Evolutionary conservation across 2,329 filamentous ascomycete species (phyloP).

Genomic region (Aureobasidium namibiae): DNA sequence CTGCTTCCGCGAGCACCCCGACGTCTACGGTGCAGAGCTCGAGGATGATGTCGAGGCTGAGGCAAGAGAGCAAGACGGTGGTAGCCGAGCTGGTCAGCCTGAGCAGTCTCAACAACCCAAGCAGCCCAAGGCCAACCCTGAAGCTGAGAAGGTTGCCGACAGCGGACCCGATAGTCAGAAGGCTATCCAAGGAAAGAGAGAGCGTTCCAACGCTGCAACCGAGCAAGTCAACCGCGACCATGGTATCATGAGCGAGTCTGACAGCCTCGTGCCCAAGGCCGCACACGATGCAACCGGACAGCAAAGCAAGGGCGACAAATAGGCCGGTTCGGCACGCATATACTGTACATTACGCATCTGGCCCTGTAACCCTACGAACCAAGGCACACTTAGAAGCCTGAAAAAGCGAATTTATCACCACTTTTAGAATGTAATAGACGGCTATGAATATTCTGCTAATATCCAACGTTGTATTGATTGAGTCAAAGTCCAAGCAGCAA

Average conservation of each 20-base stretch:
- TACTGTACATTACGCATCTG: constrained; percentile 8
- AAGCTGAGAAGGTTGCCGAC: constrained; percentile 19
- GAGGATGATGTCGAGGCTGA: constrained; percentile 50
- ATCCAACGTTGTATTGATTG: background rate
- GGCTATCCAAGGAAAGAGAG: constrained; percentile 18
- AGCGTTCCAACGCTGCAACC: constrained; percentile 23
- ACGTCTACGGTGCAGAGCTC: constrained; percentile 84
- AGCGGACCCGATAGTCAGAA: constrained; percentile 15
- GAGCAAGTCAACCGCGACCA: constrained; percentile 27
- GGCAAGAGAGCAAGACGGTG: constrained; percentile 10
- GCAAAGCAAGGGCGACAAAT: constrained; percentile 9
- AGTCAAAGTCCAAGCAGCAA: background rate
- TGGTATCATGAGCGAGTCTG: constrained; percentile 31
- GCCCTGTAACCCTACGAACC: constrained; percentile 1
- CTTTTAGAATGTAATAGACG: constrained; percentile 3
- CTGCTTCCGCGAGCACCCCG: constrained; percentile 88
- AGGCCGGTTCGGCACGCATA: background rate
- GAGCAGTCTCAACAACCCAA: background rate
- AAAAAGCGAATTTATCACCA: constrained; percentile 8
- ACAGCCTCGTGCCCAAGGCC: constrained; percentile 41
- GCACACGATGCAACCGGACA: constrained; percentile 33
- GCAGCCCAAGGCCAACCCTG: constrained; percentile 1
- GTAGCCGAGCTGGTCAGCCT: constrained; percentile 5
- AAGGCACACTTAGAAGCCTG: background rate
- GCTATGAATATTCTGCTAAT: background rate